Evolutionary conservation across 331 rosid genomes (phyloP).

Genomic region (Pyracantha coccinea): DNA sequence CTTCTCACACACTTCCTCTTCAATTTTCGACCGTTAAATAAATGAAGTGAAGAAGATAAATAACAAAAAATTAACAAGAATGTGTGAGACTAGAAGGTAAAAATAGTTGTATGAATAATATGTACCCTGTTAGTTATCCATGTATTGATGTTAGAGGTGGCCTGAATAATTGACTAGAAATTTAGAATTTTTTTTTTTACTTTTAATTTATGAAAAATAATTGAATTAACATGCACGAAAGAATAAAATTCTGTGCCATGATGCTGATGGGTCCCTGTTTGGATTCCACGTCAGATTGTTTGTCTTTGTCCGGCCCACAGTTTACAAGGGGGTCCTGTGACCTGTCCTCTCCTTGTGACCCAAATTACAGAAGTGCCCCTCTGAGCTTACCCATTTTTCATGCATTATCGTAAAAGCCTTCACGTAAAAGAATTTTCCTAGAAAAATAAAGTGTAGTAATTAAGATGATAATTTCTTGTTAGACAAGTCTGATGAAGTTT

Average conservation of each 20-base stretch:
- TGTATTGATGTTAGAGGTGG: too few relatives aligned
- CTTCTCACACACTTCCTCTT: too few relatives aligned
- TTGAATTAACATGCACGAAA: neutral
- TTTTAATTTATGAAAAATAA: neutral
- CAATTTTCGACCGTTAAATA: too few relatives aligned
- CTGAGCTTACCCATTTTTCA: neutral
- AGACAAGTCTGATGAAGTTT: neutral
- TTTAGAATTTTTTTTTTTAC: too few relatives aligned
- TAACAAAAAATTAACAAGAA: too few relatives aligned
- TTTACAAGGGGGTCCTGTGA: too few relatives aligned
- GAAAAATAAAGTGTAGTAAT: neutral
- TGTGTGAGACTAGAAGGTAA: too few relatives aligned
- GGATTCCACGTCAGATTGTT: neutral
- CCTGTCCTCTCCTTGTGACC: neutral
- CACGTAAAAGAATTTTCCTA: neutral
- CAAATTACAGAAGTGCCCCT: constrained; percentile 2
- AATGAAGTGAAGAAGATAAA: too few relatives aligned
- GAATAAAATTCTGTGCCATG: neutral
- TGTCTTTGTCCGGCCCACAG: neutral
- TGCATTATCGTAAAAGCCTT: neutral
- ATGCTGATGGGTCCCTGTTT: neutral
- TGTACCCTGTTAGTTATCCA: too few relatives aligned
- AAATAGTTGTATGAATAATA: too few relatives aligned
- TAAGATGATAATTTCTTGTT: neutral
- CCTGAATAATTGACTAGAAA: too few relatives aligned